Evolutionary conservation across 495 filamentous ascomycete species (phyloP).

Genomic region (Cudoniella acicularis): DNA sequence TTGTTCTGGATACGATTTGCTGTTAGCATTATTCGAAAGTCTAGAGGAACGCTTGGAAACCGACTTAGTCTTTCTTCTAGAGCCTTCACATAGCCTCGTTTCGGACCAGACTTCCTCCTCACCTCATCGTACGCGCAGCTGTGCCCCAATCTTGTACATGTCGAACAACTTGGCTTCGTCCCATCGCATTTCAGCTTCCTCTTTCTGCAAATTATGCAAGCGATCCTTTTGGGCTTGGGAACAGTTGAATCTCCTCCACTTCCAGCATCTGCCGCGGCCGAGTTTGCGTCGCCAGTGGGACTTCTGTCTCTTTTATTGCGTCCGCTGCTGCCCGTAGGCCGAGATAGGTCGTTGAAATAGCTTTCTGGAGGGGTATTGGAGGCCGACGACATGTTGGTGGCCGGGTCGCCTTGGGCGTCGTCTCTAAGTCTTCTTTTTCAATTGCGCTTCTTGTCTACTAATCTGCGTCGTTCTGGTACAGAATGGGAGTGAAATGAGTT

Average conservation of each 20-base stretch:
- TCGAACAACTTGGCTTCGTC: conserved; percentile 81
- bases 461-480: neutral
- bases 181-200: conserved; percentile 85
- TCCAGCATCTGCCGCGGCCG: conserved; percentile 23
- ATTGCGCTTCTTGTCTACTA: neutral
- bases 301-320: conserved; percentile 26
- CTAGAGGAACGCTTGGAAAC: conserved; percentile 24
- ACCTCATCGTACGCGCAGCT: conserved; percentile 94
- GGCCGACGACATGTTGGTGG: conserved; percentile 36
- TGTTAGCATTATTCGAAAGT: conserved; percentile 18
- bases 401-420: neutral
- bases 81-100: conserved; percentile 97
- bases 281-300: conserved; percentile 28
- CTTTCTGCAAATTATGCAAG: conserved; percentile 94
- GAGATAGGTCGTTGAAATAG: conserved; percentile 56
- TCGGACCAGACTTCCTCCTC: conserved; percentile 95
- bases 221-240: conserved; percentile 87
- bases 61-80: conserved; percentile 90
- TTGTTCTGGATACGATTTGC: conserved; percentile 59
- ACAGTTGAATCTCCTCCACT: conserved; percentile 57
- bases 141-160: conserved; percentile 84
- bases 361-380: conserved; percentile 37
- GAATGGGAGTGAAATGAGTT: neutral
- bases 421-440: neutral
- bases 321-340: conserved; percentile 32